Evolutionary conservation across 2,329 filamentous ascomycete species (phyloP).

Genomic region (Phaeosphaeria sp.): DNA sequence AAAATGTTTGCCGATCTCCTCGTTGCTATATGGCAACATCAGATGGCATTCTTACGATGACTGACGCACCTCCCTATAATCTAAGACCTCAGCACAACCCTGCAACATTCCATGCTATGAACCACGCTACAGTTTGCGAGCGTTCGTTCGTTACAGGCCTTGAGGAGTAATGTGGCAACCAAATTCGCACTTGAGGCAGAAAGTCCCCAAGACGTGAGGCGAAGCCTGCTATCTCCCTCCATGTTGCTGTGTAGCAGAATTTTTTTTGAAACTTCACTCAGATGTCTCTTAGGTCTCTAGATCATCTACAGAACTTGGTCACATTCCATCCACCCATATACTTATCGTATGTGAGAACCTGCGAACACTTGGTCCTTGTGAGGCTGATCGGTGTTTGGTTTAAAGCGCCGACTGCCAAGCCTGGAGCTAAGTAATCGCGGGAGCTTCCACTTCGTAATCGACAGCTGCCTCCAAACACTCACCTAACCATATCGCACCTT

Average conservation of each 20-base stretch:
- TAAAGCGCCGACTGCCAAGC: conserved; percentile 21
- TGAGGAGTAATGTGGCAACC: neutral
- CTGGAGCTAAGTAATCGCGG: conserved; percentile 27
- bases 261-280: too few species aligned
- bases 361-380: neutral
- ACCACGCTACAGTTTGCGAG: neutral
- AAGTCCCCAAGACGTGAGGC: too few species aligned
- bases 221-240: too few species aligned
- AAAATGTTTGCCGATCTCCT: neutral
- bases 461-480: conserved; percentile 42
- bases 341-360: too few species aligned
- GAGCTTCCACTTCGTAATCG: conserved; percentile 41
- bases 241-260: too few species aligned
- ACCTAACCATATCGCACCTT: conserved; percentile 26
- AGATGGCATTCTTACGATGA: neutral
- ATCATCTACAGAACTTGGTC: too few species aligned
- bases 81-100: neutral
- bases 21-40: neutral
- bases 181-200: too few species aligned
- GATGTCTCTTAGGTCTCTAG: too few species aligned
- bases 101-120: neutral
- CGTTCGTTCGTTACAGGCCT: neutral
- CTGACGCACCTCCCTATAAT: neutral
- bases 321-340: too few species aligned
- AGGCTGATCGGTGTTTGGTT: neutral